Evolutionary conservation across 179 eudicot genomes (phyloP), one percentile per base, ranked within the genome.

Genomic region (Drosera spatulata): DNA sequence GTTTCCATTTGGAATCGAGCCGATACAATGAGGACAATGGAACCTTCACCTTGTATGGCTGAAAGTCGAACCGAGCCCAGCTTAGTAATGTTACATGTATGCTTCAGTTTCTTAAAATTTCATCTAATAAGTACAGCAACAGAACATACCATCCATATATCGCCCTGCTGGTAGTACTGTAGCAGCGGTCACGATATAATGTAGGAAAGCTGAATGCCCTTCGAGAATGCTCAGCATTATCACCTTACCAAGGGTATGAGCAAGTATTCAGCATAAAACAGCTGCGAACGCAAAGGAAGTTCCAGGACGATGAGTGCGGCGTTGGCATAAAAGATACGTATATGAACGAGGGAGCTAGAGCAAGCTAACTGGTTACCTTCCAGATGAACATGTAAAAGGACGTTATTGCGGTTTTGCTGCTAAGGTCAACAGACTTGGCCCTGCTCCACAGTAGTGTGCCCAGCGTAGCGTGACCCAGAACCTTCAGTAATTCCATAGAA

Each of bases 351-450:
- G 33, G 33, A 22, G 5, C 10, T 7, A 56, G 43, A 15, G 4
- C n/a, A 15, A 3, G 49, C 0, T 12, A 10, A 64, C 37, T n/a
- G 10, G 39, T 55, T 74, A 93, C 99, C 95, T 93, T 85, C 99
- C 96, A 93, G 66, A 93, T 86, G 75, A 93, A 93, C 99, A 93
- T 93, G 80, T 93, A 93, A 70, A 89, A 93, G 56, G 99, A 76
- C 44, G 96, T 89, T 70, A 93, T 89, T 48, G 88, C 85, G 45
- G 77, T 62, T 82, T 93, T 93, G 77, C 80, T 86, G 64, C 75
- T 77, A 59, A 93, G 78, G 77, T 93, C 97, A 22, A 78, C 67
- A 39, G 96, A 79, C 64, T 83, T 84, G 67, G 97, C 96, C 40
- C 76, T 85, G 68, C 55, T 79, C 99, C 95, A 86, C 45, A 93